Evolutionary conservation across 768 basidiomycete species (phyloP), one percentile per base, ranked within the genome.

Genomic region (Clitopilus passeckerianus): DNA sequence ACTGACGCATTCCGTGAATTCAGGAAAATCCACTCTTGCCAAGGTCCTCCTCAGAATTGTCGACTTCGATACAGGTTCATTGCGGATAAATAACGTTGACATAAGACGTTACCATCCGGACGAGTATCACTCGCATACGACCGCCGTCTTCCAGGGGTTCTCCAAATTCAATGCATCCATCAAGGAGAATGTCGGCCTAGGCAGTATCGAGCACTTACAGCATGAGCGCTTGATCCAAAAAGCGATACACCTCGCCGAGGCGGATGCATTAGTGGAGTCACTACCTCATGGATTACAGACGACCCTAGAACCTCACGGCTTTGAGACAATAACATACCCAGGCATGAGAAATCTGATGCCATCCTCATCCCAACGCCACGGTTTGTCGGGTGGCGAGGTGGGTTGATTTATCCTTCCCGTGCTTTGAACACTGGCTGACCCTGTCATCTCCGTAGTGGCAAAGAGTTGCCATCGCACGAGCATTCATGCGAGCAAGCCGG

Each of bases 121-220:
- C 7, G 90, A 92, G 52, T 85, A 90, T 60, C 93, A 95, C 70
- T 75, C 75, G 37, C 90, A 87, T 66, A 74, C 86, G 14, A 86
- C 89, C n/a, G 86, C 86, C 18, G 88, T 94, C 18, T 91, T 95
- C 71, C 93, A 95, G 71, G 86, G 86, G 44, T 94, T 93, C 71
- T 87, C 89, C 55, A 87, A 87, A 68, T 93, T 89, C 69, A 86
- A 84, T 66, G 80, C 86, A 5, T 86, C 91, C 0, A 79, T 93
- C 16, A 79, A 85, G 62, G 90, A 93, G 69, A 95, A 95, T 68
- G 86, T 93, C 27, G 93, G 93, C n/a, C 74, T 95, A 2, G 93
- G 93, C 18, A 83, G 80, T 64, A 82, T 94, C 18, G 81, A 82
- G 14, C 81, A 85, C 64, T 71, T 93, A 62, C 74, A 78, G 34